Base-by-base conservation (phyloP, 805 yeast species). In the Hanseniaspora valbyensis region DNA sequence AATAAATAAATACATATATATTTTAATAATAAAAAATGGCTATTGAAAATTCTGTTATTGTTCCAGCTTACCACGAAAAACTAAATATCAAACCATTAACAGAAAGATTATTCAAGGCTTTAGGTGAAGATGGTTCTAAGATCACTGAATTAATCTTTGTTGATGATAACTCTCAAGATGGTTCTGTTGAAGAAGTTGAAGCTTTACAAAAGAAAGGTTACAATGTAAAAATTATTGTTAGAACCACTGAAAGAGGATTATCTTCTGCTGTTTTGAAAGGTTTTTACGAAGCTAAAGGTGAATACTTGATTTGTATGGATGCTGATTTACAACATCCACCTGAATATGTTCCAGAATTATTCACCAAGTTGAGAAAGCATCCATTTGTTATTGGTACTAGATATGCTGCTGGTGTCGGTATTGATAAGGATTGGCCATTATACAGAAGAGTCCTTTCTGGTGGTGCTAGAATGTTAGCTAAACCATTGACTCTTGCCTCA, bases 241-340 rank as follows among this genome's bases (percentile, higher is more conserved):
- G 77, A 61, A 73, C 76, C 21, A 67, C 63, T 3, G 77, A 73
- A 57, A 68, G 76, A 57, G 77, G 77, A 19, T 60, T 73, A 28
- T 69, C 74, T 21, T 70, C 75, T 41, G 77, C 77, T 28, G 77
- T 73, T 10, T 56, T 73, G 56, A 66, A 66, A 56, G 77, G 77
- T 14, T 73, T 73, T 58, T 56, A 62, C 41, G 76, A 70, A 45
- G 69, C 74, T 26, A 60, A 69, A 49, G 77, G 77, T 56, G 68
- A 70, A 44, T 70, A 71, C 54, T 55, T 73, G 51, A 64, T 73
- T 37, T 73, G 77, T 57, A 73, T 73, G 77, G 77, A 73, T 59
- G 77, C 77, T 22, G 77, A 73, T 59, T 63, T 73, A 50, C 75
- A 73, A 59, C 77, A 73, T 57, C 77, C 77, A 40, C 77, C 77